Base-by-base conservation (phyloP, 2,329 filamentous ascomycete species). In the Colletotrichum echinochloae region DNA sequence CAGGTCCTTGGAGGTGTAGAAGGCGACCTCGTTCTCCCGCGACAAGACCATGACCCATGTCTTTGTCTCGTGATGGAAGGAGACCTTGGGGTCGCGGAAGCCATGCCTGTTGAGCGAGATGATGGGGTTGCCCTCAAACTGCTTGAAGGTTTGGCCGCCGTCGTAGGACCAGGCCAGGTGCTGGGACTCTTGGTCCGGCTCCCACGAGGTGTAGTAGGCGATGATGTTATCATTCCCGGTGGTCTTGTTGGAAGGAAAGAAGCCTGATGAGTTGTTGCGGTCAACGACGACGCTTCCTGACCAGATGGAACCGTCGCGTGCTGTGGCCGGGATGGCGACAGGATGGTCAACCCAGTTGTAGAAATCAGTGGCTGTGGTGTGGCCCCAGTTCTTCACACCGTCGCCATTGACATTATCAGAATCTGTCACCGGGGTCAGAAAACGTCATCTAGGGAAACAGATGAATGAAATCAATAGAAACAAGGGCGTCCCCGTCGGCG, bases 81-180 rank as follows among this genome's bases (percentile, higher is more conserved):
- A 82, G 2, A 92, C 89, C 74, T 91, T 90, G 1, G 90, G 90
- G 72, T 92, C 90, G 30, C 90, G 87, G 80, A 92, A 92, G 72
- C 90, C 84, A 7, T 78, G 82, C 23, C 85, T 83, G 67, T 82
- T 82, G 75, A 85, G 85, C 72, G 83, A 78, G 52, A 92, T 86
- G 20, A 92, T 87, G 1, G 90, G 90, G 71, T 92, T 92, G 5
- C 77, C 77, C 1, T 81, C 80, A 71, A 91, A 92, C 49, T 87
- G 86, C 55, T 82, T 83, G 73, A 91, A 92, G 0, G 85, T 88
- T 75, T 88, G 90, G 9, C 90, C 90, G 16, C 85, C 87, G 72
- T 92, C 89, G 41, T 78, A 77, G 0, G 88, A 90, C 77, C 89
- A 91, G 2, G 90, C 88, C 57, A 92, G 85, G 26, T 86, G 82